phyloP scores from a whole-genome alignment of 2,329 filamentous ascomycete genomes.

The Paecilomyces sp. region DNA sequence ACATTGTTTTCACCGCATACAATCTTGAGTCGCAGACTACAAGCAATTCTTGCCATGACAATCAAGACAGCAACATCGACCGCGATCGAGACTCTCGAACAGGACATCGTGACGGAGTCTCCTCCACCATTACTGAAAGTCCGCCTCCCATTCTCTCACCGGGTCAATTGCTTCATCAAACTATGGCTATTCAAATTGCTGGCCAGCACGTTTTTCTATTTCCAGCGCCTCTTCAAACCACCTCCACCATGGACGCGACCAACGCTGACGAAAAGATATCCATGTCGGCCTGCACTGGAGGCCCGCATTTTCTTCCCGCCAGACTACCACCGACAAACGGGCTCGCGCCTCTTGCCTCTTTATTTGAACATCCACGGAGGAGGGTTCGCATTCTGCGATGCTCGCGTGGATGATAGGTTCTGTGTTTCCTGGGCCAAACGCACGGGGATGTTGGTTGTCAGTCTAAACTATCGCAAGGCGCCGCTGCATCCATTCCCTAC shows the following conservation, averaged over 20 bases:
- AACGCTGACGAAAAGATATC: conserved; percentile 18
- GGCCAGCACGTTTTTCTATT: conserved; percentile 5
- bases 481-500: conserved; percentile 40
- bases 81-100: not conserved
- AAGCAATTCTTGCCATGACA: not conserved
- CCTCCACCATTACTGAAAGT: conserved; percentile 9
- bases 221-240: conserved; percentile 6
- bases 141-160: conserved; percentile 8
- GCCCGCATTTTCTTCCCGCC: conserved; percentile 36
- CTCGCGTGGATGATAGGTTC: conserved; percentile 42
- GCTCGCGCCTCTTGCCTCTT: conserved; percentile 31
- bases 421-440: conserved; percentile 37
- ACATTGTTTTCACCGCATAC: not conserved
- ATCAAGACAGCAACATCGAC: not conserved
- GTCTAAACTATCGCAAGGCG: conserved; percentile 45
- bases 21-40: not conserved
- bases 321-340: not conserved
- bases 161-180: conserved; percentile 12
- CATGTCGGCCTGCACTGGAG: conserved; percentile 15
- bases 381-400: conserved; percentile 41
- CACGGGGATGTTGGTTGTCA: conserved; percentile 39
- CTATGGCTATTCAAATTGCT: conserved; percentile 14
- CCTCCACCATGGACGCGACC: conserved; percentile 3
- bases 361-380: conserved; percentile 49
- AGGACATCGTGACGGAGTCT: not conserved